A percentile compares a stretch with the other conserved stretches of the same genome.
These are phyloP conservation scores for Trichoderma breve DNA, from an alignment of 2,329 filamentous ascomycete genomes.

Conservation along the genomic window DNA sequence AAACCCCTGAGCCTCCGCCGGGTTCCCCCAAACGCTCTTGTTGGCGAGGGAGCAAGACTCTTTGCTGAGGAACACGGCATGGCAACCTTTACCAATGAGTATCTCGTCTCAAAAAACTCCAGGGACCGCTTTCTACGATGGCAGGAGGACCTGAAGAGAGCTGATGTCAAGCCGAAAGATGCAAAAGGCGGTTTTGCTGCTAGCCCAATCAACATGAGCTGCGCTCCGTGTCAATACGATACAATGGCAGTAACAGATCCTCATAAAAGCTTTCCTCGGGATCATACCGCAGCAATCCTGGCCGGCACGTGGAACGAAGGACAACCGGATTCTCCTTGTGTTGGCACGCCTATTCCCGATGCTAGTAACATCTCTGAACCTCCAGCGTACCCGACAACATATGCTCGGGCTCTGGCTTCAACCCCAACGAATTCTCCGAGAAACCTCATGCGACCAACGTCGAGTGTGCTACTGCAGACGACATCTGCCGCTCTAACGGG, in stretches of 20 bases:
- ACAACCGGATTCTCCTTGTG: constrained; percentile 57
- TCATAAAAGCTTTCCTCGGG: constrained; percentile 33
- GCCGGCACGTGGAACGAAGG: constrained; percentile 62
- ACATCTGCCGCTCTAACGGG: neutral
- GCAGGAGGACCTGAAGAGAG: constrained; percentile 68
- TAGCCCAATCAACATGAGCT: constrained; percentile 23
- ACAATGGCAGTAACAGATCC: constrained; percentile 31
- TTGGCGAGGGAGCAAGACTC: constrained; percentile 79
- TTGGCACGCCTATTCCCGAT: constrained; percentile 30
- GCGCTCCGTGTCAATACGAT: constrained; percentile 35
- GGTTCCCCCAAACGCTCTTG: constrained; percentile 88
- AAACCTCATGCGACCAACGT: neutral
- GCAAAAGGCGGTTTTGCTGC: constrained; percentile 22
- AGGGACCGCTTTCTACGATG: constrained; percentile 77
- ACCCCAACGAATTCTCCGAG: neutral
- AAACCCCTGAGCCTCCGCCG: constrained; percentile 77
- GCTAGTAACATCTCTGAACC: constrained; percentile 22
- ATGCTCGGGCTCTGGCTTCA: constrained; percentile 5
- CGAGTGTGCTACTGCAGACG: neutral
- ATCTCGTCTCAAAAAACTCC: constrained; percentile 76
- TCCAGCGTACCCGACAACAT: constrained; percentile 14
- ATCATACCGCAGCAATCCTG: constrained; percentile 55
- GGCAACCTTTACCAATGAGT: constrained; percentile 68
- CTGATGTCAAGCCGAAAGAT: constrained; percentile 46
- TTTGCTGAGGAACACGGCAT: constrained; percentile 82